Evolutionary conservation across 140 eudicot species (phyloP).

Genomic region (Flaveria floridana): DNA sequence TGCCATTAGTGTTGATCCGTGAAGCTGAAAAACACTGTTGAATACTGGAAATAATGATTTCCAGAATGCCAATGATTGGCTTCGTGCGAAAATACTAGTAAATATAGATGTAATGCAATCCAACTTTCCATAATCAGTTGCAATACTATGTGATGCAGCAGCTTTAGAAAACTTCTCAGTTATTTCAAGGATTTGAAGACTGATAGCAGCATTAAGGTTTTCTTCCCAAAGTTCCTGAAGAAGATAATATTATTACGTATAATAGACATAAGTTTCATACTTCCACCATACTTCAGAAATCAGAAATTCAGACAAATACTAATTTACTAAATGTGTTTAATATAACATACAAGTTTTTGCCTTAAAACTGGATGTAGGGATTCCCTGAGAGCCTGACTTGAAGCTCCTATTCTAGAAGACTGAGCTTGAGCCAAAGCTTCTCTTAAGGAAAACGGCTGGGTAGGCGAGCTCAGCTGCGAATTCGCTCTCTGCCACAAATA

Average conservation of each 20-base stretch:
- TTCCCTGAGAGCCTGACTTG: slow-evolving; percentile 93
- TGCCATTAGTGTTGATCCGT: slow-evolving; percentile 92
- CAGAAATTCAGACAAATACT: neutral
- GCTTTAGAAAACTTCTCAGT: slow-evolving; percentile 81
- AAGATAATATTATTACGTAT: slow-evolving; percentile 11
- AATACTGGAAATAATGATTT: slow-evolving; percentile 84
- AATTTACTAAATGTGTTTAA: neutral
- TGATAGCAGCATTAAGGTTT: slow-evolving; percentile 87
- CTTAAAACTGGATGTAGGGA: slow-evolving; percentile 89
- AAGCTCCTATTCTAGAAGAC: slow-evolving; percentile 92
- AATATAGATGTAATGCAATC: slow-evolving; percentile 93
- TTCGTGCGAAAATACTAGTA: slow-evolving; percentile 77
- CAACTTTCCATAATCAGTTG: slow-evolving; percentile 91
- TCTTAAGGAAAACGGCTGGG: slow-evolving; percentile 91
- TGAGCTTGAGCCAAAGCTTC: slow-evolving; percentile 99
- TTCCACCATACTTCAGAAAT: neutral
- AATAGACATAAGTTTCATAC: neutral
- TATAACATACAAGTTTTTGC: slow-evolving; percentile 78
- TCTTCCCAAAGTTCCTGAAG: slow-evolving; percentile 99
- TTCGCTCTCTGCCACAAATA: slow-evolving; percentile 91
- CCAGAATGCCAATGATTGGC: slow-evolving; percentile 87
- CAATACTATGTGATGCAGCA: slow-evolving; percentile 71
- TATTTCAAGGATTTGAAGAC: slow-evolving; percentile 85
- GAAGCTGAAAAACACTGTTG: slow-evolving; percentile 75
- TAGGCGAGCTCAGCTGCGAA: slow-evolving; percentile 94